Conservation (phyloP, 306 rosid genomes). For the Coriaria nepalensis region DNA sequence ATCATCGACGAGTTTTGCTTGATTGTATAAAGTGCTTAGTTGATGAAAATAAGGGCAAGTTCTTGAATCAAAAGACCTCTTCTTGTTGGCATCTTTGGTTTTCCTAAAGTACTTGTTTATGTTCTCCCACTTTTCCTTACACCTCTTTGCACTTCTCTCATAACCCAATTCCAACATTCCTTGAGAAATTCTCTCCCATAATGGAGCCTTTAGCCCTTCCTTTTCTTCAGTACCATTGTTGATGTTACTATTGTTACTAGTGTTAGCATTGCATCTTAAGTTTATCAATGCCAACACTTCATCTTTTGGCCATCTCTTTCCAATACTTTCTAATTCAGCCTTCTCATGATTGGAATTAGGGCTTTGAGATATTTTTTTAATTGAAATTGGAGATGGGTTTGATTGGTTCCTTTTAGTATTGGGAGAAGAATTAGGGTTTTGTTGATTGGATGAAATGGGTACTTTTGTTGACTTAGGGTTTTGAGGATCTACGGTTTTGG, state of each 20-base stretch:
- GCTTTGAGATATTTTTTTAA: slow-evolving; percentile 15
- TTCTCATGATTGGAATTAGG: slow-evolving; percentile 2
- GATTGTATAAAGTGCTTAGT: slow-evolving; percentile 38
- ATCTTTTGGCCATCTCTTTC: slow-evolving; percentile 86
- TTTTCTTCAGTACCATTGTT: slow-evolving; percentile 20
- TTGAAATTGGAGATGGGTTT: slow-evolving; percentile 5
- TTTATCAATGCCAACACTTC: slow-evolving; percentile 73
- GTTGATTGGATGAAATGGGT: slow-evolving; percentile 19
- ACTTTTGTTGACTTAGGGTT: slow-evolving; percentile 34
- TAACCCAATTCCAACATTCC: slow-evolving; percentile 72
- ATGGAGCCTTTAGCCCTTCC: slow-evolving; percentile 35
- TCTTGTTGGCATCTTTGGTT: slow-evolving; percentile 56
- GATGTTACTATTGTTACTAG: no score
- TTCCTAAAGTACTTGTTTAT: slow-evolving; percentile 82
- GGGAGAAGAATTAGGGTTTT: slow-evolving; percentile 20
- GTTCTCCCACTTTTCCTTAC: slow-evolving; percentile 95
- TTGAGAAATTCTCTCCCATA: slow-evolving; percentile 90
- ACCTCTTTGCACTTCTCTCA: slow-evolving; percentile 72
- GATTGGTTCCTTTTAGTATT: not conserved
- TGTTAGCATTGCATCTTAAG: slow-evolving; percentile 38
- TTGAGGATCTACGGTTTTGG: slow-evolving; percentile 14
- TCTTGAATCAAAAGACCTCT: slow-evolving; percentile 69
- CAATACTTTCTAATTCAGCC: slow-evolving; percentile 30
- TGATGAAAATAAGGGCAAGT: slow-evolving; percentile 89
- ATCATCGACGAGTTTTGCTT: slow-evolving; percentile 9